Base-by-base conservation (phyloP, 1,284 basidiomycete genomes). In the Xanthoconium separans region DNA sequence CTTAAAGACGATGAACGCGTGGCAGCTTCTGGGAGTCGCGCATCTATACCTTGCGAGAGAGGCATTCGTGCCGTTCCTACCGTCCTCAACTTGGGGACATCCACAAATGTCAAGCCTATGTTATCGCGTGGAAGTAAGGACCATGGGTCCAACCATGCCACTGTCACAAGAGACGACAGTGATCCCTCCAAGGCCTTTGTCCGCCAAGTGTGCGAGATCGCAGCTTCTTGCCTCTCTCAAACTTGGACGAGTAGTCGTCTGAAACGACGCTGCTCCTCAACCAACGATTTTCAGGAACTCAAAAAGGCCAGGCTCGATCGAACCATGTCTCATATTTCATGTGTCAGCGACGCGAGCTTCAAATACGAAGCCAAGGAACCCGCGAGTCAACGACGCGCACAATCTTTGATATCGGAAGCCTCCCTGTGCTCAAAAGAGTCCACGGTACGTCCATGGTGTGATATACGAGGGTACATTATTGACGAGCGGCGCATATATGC, bases 321-420 rank as follows among this genome's bases (percentile, higher is more conserved):
- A 40, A 33, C 31, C 7, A 6, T 40, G 8, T 56, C 58, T 9
- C 46, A 39, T 44, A n/a, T 55, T 15, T 44, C 51, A 2, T 39
- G 47, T 6, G 18, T 41, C 30, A 50, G 46, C 15, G 15, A 55
- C 1, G 20, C 37, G 30, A 50, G 39, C 16, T 43, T 48, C 13
- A 48, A 30, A 37, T 70, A 66, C 27, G 36, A 49, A 30, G 63
- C 66, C 12, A 65, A 50, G 22, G 48, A 58, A 15, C 65, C 65
- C 30, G 66, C 66, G 7, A 71, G 66, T 18, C 15, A 69, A n/a
- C 66, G 66, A 51, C 68, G 68, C 27, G 68, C 66, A 2, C 53
- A 29, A 12, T 68, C 66, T 8, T 42, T 68, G 46, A 49, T 42
- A 22, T 69, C 70, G 8, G 61, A 68, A 11, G 8, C 33, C 3